Conservation (phyloP, 108 stramenopile genomes). For the Epithemia pelagica region DNA sequence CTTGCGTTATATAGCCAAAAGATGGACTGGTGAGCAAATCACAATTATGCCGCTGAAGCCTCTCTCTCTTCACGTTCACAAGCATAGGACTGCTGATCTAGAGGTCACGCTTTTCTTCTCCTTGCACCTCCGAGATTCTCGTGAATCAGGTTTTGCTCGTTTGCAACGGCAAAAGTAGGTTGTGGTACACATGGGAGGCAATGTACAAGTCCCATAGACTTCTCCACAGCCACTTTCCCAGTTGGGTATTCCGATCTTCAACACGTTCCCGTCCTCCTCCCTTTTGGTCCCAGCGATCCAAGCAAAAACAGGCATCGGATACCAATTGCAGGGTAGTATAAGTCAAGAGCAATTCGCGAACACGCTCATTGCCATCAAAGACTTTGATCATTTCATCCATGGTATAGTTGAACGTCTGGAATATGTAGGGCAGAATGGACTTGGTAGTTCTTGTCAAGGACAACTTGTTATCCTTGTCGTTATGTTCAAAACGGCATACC, state of each 20-base stretch:
- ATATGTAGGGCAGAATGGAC: conserved; percentile 42
- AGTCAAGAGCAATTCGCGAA: conserved; percentile 49
- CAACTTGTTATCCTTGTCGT: conserved; percentile 29
- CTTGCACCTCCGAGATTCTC: too few relatives aligned
- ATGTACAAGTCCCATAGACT: conserved; percentile 55
- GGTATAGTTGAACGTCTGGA: conserved; percentile 51
- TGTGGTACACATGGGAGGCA: conserved; percentile 35
- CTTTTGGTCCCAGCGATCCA: conserved; percentile 66
- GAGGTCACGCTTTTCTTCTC: too few relatives aligned
- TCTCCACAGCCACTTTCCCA: conserved; percentile 65
- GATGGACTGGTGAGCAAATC: too few relatives aligned
- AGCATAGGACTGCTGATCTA: too few relatives aligned
- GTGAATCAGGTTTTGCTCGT: neutral
- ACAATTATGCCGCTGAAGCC: too few relatives aligned
- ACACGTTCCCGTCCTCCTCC: conserved; percentile 50
- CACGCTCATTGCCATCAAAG: conserved; percentile 49
- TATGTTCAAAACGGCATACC: conserved; percentile 49
- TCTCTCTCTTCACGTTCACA: too few relatives aligned
- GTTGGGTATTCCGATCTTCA: conserved; percentile 8
- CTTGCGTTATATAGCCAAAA: too few relatives aligned
- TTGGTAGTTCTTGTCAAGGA: conserved; percentile 41
- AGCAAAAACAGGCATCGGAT: conserved; percentile 58
- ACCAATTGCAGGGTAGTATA: conserved; percentile 62
- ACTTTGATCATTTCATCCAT: conserved; percentile 52
- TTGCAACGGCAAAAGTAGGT: neutral